Conservation (phyloP, 148 eudicot genomes). For the Arbutus unedo region DNA sequence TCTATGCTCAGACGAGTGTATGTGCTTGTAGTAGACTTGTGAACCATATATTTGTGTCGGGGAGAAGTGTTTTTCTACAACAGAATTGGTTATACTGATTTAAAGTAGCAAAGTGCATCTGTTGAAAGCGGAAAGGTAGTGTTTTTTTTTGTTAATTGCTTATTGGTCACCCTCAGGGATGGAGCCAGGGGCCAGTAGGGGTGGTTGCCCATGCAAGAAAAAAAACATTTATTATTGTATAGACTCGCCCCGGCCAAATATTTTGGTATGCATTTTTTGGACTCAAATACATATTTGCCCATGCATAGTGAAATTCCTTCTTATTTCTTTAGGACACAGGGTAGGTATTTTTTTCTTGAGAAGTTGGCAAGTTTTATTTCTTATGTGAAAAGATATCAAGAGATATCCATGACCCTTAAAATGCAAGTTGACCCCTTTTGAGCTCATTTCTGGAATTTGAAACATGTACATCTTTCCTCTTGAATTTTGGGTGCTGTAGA, state of each 20-base stretch:
- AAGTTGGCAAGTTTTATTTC: background rate
- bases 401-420: too few relatives aligned
- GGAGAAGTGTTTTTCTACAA: background rate
- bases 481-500: background rate
- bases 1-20: background rate
- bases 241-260: too few relatives aligned
- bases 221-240: too few relatives aligned
- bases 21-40: background rate
- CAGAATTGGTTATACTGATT: too few relatives aligned
- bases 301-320: background rate
- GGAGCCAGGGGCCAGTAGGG: too few relatives aligned
- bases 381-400: too few relatives aligned
- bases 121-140: background rate
- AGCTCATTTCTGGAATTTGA: background rate
- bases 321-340: too few relatives aligned
- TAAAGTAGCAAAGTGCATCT: background rate
- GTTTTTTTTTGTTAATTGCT: background rate
- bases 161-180: too few relatives aligned
- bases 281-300: too few relatives aligned
- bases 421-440: background rate
- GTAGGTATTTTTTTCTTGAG: background rate
- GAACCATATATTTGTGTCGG: background rate
- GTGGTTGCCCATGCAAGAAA: too few relatives aligned
- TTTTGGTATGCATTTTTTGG: too few relatives aligned
- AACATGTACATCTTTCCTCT: background rate